Evolutionary conservation across 106 monocot genomes (phyloP), one percentile per base, ranked within the genome.

Genomic region (Gastrodia elata): DNA sequence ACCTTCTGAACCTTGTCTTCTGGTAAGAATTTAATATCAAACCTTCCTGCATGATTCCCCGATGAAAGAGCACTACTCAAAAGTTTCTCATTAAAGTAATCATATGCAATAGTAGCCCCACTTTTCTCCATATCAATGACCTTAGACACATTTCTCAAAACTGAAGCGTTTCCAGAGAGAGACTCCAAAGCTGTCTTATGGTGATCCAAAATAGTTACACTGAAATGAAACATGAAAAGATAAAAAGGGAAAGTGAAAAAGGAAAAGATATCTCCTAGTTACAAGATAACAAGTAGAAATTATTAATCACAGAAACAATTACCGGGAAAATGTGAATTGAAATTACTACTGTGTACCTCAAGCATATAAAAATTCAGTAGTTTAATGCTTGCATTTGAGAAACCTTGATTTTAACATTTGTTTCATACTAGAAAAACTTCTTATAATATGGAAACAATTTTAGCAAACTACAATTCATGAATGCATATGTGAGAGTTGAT

Each of bases 41-140:
- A 26, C 26, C 6, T 71, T 30, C 44, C 41, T 71, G 7, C 78
- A 80, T 64, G 73, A 70, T 68, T 14, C 42, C n/a, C 32, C 26
- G 44, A 74, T 36, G 14, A 33, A 68, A 37, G 44, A 58, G 26
- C 48, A 41, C 40, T 75, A 43, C 44, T 64, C 40, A 69, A 68
- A 71, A 97, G 79, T 68, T 92, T 90, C 44, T 86, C 72, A 39
- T 61, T 90, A 55, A 92, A 97, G 73, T 81, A 97, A 52, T 86
- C 88, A 72, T 80, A 86, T 11, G 96, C 92, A 83, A 97, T 88
- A 55, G 96, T 97, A 64, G 96, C 96, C 22, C 96, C 96, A 83
- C 96, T 97, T 67, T 80, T 84, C 33, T 86, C 69, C 92, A 97
- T 83, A 79, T 97, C 92, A 70, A 97, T 88, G 69, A 97, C 64